Conservation (phyloP, 164 flowering plant species). For the Berberis thunbergii region DNA sequence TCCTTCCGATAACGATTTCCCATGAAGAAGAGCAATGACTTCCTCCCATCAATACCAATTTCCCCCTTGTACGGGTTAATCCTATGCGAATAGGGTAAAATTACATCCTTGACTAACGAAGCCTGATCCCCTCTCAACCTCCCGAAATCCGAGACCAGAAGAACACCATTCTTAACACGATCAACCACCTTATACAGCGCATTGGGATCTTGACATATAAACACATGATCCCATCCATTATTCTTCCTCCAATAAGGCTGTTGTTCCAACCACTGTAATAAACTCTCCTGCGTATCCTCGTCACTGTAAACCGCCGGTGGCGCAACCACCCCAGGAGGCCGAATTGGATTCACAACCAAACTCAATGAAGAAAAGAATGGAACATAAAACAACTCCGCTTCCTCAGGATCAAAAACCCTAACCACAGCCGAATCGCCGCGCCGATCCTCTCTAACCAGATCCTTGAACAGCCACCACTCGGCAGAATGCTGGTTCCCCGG, state of each 20-base stretch:
- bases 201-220: conserved; percentile 89
- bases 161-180: conserved; percentile 61
- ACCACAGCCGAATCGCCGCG: conserved; percentile 29
- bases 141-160: conserved; percentile 89
- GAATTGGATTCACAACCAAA: conserved; percentile 67
- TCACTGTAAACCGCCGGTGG: conserved; percentile 43
- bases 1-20: conserved; percentile 89
- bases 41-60: conserved; percentile 49
- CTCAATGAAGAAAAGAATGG: conserved; percentile 92
- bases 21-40: conserved; percentile 81
- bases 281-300: conserved; percentile 71
- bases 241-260: conserved; percentile 81
- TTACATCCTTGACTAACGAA: conserved; percentile 82
- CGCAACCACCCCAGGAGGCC: conserved; percentile 21
- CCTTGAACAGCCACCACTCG: conserved; percentile 81
- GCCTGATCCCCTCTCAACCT: conserved; percentile 67
- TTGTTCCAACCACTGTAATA: conserved; percentile 75
- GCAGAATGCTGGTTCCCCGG: conserved; percentile 95
- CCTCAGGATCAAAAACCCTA: conserved; percentile 64
- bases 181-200: conserved; percentile 74
- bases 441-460: conserved; percentile 40
- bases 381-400: conserved; percentile 86
- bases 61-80: conserved; percentile 64
- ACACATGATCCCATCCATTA: conserved; percentile 88
- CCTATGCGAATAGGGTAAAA: conserved; percentile 85